These are phyloP conservation scores for Penstemon davidsonii DNA, from an alignment of 257 asterid genomes.

Conservation along the genomic window DNA sequence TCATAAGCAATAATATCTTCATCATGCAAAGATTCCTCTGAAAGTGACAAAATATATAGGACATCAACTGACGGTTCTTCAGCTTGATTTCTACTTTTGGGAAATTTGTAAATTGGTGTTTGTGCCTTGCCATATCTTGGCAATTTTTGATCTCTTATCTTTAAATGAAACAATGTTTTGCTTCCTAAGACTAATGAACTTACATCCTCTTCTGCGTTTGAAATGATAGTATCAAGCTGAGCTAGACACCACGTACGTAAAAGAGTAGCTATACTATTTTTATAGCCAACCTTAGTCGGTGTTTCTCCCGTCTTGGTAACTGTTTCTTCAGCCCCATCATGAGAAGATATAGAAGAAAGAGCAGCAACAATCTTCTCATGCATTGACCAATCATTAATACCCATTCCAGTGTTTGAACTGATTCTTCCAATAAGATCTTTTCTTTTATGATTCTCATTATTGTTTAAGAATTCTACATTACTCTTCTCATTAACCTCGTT, in stretches of 20 bases:
- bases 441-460: constrained; percentile 40
- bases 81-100: constrained; percentile 37
- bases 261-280: constrained; percentile 54
- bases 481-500: constrained; percentile 43
- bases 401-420: constrained; percentile 53
- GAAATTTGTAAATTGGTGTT: constrained; percentile 36
- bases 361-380: constrained; percentile 62
- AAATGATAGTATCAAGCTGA: constrained; percentile 53
- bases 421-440: constrained; percentile 34
- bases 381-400: constrained; percentile 64
- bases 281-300: constrained; percentile 40
- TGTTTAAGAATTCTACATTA: constrained; percentile 39
- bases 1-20: constrained; percentile 54
- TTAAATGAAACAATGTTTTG: constrained; percentile 71
- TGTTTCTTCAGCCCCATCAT: constrained; percentile 37
- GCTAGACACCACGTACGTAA: constrained; percentile 72
- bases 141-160: constrained; percentile 41
- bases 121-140: constrained; percentile 48
- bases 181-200: constrained; percentile 70
- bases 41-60: constrained; percentile 62
- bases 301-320: constrained; percentile 38
- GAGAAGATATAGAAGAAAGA: constrained; percentile 51
- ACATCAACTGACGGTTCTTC: constrained; percentile 63
- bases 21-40: constrained; percentile 50
- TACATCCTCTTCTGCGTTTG: constrained; percentile 50